Evolutionary conservation across 1,284 basidiomycete genomes (phyloP), one percentile per base, ranked within the genome.

Genomic region (Moniliella sp.): DNA sequence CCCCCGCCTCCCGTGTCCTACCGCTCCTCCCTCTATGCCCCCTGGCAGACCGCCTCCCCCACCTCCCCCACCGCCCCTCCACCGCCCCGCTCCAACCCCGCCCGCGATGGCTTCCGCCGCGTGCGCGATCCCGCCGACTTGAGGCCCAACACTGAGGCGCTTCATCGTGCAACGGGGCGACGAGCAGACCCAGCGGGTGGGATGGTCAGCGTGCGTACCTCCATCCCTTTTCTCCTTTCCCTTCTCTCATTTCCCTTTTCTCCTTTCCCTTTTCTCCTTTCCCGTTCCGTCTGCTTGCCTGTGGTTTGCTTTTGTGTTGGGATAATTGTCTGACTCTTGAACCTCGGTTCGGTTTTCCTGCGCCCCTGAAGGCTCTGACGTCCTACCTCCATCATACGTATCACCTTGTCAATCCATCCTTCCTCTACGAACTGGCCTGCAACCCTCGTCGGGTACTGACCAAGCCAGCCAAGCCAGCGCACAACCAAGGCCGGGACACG

Each of bases 361-460:
- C n/a, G 37, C 51, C 54, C 17, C 45, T 58, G 29, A 58, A 58
- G 32, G 56, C 56, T 4, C 35, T 58, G 34, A 56, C 56, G 14
- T 45, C 53, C 11, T 57, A 57, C 26, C 35, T 58, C 28, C 56
- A 58, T 33, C 56, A 58, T 40, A 58, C 56, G 7, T 58, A 58
- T 30, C 56, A 58, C 27, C 43, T 58, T 18, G 56, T 57, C 40
- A 58, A 58, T 26, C 56, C 56, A 3, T 43, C 53, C 10, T 58
- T 58, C 42, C 44, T 53, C 35, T 58, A 58, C 39, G 56, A 59
- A 40, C 46, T 59, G 25, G 49, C 54, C 31, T 59, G 57, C 40
- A 59, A 59, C 26, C 56, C 56, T 5, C 30, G 56, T 13, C 40
- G 56, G 1, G 56, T 59, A 26, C 42, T 59, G 23, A 59, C 56